Evolutionary conservation across 2,329 filamentous ascomycete species (phyloP).

Genomic region (Cladosporium sp.): DNA sequence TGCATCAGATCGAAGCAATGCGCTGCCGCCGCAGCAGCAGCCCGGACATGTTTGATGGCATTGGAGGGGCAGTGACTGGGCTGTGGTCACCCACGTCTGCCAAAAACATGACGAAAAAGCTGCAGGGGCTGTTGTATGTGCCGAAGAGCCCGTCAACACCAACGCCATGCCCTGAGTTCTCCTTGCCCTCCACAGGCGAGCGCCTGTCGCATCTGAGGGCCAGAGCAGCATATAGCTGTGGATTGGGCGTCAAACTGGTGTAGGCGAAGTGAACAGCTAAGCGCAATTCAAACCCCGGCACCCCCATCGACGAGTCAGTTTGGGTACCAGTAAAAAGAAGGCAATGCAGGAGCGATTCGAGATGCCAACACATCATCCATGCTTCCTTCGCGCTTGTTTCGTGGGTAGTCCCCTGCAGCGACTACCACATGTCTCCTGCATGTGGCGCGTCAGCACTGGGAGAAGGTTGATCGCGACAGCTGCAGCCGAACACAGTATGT

Average conservation of each 20-base stretch:
- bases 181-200: too few relatives aligned
- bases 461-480: too few relatives aligned
- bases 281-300: too few relatives aligned
- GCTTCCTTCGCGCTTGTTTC: not conserved
- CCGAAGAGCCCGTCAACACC: not conserved
- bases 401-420: not conserved
- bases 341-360: not conserved
- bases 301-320: too few relatives aligned
- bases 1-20: not conserved
- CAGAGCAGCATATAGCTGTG: too few relatives aligned
- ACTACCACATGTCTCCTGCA: not conserved
- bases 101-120: not conserved
- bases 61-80: not conserved
- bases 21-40: not conserved
- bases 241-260: too few relatives aligned
- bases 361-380: not conserved
- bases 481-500: too few relatives aligned
- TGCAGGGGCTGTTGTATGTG: not conserved
- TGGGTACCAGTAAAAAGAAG: too few relatives aligned
- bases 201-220: too few relatives aligned
- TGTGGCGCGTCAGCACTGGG: not conserved
- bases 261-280: too few relatives aligned
- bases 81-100: not conserved
- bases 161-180: too few relatives aligned
- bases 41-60: too few relatives aligned